Base-by-base conservation (phyloP, 1,284 basidiomycete species). In the Cerioporus squamosus region DNA sequence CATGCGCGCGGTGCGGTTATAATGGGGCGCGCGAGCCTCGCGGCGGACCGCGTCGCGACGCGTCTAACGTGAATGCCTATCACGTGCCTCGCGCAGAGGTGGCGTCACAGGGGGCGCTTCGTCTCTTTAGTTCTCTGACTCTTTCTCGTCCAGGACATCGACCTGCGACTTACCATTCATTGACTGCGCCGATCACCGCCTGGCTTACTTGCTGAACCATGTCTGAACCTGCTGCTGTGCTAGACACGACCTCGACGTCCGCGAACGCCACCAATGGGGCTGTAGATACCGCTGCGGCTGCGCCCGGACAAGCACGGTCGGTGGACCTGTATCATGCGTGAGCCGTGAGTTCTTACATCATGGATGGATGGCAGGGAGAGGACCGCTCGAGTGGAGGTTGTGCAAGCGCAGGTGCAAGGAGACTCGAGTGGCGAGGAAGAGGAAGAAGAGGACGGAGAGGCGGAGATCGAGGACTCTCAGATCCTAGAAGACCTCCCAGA, bases 401-500 rank as follows among this genome's bases (percentile, higher is more conserved):
- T 71, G 5, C 50, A 43, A 14, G 53, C 57, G 3, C 50, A 46
- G 3, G 43, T 46, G 4, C 47, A 56, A 1, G 66, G 66, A 23
- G 66, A 55, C 33, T 63, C 69, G 5, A 72, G 70, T 36, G 83
- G 79, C 17, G 74, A 73, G 7, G 83, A 75, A 51, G 78, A 78
- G 23, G 66, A 67, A 8, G 66, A 70, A 12, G 58, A 73, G 40
- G 72, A 36, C 33, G 33, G 12, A 36, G 12, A 70, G 24, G 68
- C 65, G n/a, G 74, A 72, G 43, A 68, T 75, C 8, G 77, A 76
- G 40, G 76, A 78, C 29, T 66, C 71, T 20, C 77, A 82, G 67
- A 77, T 85, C 45, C 74, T 86, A 15, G 78, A 75, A 40, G 77
- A 79, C 46, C 75, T 82, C 51, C 82, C 83, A 2, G 82, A 83